Conservation (phyloP, 345 rosid genomes). For the Turnera subulata region DNA sequence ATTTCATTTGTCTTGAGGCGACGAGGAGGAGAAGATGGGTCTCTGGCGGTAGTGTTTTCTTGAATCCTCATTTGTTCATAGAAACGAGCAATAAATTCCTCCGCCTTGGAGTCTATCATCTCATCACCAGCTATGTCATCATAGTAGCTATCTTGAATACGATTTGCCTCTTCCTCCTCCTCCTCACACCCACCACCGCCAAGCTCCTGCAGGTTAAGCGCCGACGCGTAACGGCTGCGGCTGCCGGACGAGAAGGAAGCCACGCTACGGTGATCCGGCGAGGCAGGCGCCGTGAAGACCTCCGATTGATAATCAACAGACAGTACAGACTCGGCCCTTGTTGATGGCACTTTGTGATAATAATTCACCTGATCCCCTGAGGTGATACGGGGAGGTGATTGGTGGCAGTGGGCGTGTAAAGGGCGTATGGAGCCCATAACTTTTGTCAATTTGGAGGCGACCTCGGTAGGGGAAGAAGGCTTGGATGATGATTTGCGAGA, state of each 20-base stretch:
- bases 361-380: no score
- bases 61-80: slow-evolving; percentile 25
- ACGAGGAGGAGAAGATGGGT: no score
- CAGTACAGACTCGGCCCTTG: no score
- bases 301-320: slow-evolving; percentile 18
- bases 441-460: slow-evolving; percentile 15
- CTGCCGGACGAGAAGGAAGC: slow-evolving; percentile 10
- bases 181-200: slow-evolving; percentile 8
- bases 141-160: not conserved
- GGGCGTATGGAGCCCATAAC: slow-evolving; percentile 24
- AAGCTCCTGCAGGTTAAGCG: slow-evolving; percentile 18
- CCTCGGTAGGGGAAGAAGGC: slow-evolving; percentile 15
- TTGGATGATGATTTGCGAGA: slow-evolving; percentile 36
- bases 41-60: not conserved
- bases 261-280: slow-evolving; percentile 12
- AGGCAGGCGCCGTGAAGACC: slow-evolving; percentile 15
- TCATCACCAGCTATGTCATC: slow-evolving; percentile 15
- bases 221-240: slow-evolving; percentile 21
- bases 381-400: not conserved
- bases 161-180: slow-evolving; percentile 9
- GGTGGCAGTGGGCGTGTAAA: slow-evolving; percentile 11
- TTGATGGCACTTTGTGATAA: no score
- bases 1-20: no score
- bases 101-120: slow-evolving; percentile 24
- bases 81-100: slow-evolving; percentile 22